Percentiles rank a stretch among this genome's conserved stretches.
Conservation (phyloP, 352 stramenopile genomes). For the Phytopythium montanum region DNA sequence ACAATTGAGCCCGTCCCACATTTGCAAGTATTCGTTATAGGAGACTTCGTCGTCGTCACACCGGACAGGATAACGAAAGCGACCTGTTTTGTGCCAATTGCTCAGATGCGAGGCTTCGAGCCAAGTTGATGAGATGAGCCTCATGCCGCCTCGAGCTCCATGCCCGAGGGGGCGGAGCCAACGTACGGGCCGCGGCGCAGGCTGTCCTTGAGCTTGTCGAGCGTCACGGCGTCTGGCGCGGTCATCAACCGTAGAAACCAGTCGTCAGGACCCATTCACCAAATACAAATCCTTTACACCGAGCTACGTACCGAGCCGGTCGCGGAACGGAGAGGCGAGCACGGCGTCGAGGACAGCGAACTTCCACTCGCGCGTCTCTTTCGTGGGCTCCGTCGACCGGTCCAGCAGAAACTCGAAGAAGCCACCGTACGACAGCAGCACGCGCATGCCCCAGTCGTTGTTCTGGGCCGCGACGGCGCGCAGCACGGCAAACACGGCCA, state of each 20-base stretch:
- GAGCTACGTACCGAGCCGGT: constrained; percentile 53
- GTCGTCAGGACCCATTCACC: background rate
- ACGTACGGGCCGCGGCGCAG: constrained; percentile 64
- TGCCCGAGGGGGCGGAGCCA: constrained; percentile 34
- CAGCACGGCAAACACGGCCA: constrained; percentile 67
- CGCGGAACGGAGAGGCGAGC: constrained; percentile 58
- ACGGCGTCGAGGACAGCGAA: constrained; percentile 82
- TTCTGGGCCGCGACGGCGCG: constrained; percentile 81
- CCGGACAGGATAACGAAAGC: background rate
- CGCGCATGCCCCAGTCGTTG: constrained; percentile 66
- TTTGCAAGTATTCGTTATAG: background rate
- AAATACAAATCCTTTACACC: background rate
- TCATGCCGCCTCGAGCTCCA: constrained; percentile 65
- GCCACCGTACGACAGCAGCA: constrained; percentile 66
- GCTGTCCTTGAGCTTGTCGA: constrained; percentile 53
- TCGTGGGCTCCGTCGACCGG: constrained; percentile 76
- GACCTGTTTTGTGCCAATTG: constrained; percentile 4
- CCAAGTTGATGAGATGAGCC: too few species aligned
- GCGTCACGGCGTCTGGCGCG: constrained; percentile 36
- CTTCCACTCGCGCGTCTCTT: constrained; percentile 86
- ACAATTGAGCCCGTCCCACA: background rate
- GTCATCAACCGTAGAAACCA: constrained; percentile 13
- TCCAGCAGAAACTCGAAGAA: constrained; percentile 87
- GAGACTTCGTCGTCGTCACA: background rate
- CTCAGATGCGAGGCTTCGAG: background rate